A percentile compares a stretch with the other conserved stretches of the same genome.
Conservation (phyloP, 345 rosid genomes). For the Xanthoceras sorbifolium region DNA sequence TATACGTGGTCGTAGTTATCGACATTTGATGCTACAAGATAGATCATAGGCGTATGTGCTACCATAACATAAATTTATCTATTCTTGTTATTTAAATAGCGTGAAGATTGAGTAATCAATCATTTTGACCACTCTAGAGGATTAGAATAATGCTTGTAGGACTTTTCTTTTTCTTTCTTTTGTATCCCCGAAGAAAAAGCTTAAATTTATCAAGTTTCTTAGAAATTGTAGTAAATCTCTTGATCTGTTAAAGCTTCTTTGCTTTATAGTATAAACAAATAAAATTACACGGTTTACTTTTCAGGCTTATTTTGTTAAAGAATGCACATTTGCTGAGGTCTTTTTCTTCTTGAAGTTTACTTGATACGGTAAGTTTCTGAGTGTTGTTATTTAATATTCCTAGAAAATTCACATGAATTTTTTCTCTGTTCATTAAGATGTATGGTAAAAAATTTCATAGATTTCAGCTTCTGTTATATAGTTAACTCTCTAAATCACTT, state of each 20-base stretch:
- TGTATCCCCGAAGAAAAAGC: not conserved
- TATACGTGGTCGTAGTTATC: conserved; percentile 84
- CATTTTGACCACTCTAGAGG: not conserved
- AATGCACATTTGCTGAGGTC: not conserved
- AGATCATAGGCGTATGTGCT: conserved; percentile 25
- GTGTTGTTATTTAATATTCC: not conserved
- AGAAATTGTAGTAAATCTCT: not conserved
- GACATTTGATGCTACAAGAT: conserved; percentile 79
- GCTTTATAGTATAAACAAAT: conserved; percentile 11
- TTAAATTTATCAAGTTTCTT: not conserved
- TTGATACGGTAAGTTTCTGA: conserved; percentile 4
- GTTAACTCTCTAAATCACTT: not conserved
- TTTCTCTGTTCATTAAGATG: not conserved
- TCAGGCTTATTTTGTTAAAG: conserved; percentile 26
- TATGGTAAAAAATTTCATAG: not conserved
- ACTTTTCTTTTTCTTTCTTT: not conserved
- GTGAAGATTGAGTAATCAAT: not conserved
- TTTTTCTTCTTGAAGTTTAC: conserved; percentile 1
- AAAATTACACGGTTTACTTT: conserved; percentile 13
- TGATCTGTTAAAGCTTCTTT: not conserved
- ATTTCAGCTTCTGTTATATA: not conserved
- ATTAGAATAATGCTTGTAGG: not conserved
- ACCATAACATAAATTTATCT: not conserved
- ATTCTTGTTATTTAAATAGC: not conserved
- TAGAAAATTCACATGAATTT: not conserved